phyloP scores from a whole-genome alignment of 2,329 filamentous ascomycete genomes.

The Volutella citrinella region DNA sequence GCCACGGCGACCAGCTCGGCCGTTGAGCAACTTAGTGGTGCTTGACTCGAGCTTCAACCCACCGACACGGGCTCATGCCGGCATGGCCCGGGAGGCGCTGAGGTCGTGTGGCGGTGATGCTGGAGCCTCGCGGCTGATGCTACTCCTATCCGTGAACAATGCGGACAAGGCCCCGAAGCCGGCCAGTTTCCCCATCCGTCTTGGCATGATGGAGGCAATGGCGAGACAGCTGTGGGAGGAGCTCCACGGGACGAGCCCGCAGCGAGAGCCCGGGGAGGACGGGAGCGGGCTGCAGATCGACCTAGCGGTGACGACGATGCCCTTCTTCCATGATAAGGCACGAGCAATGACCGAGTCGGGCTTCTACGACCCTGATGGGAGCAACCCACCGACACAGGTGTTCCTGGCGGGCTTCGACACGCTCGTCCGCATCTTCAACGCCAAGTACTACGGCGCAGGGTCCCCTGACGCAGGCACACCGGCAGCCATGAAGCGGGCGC shows the following conservation, averaged over 20 bases:
- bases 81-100: constrained; percentile 52
- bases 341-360: constrained; percentile 48
- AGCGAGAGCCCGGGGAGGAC: constrained; percentile 5
- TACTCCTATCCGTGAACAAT: constrained; percentile 62
- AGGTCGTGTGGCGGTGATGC: constrained; percentile 5
- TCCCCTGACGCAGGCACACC: too few species aligned
- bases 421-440: constrained; percentile 66
- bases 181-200: constrained; percentile 62
- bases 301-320: constrained; percentile 66
- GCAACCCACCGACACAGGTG: constrained; percentile 47
- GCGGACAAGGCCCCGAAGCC: constrained; percentile 66
- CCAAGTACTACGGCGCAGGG: constrained; percentile 61
- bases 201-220: constrained; percentile 71
- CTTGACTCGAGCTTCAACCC: constrained; percentile 70
- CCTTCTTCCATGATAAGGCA: constrained; percentile 74
- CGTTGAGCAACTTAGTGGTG: constrained; percentile 44
- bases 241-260: constrained; percentile 5
- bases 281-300: constrained; percentile 56
- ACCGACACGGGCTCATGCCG: constrained; percentile 58
- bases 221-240: constrained; percentile 49
- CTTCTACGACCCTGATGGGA: constrained; percentile 33
- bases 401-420: constrained; percentile 78
- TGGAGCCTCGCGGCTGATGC: constrained; percentile 42
- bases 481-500: constrained; percentile 45
- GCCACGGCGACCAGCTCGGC: constrained; percentile 18